phyloP scores from a whole-genome alignment of 2,329 filamentous ascomycete species.

The Alternaria arbusti region DNA sequence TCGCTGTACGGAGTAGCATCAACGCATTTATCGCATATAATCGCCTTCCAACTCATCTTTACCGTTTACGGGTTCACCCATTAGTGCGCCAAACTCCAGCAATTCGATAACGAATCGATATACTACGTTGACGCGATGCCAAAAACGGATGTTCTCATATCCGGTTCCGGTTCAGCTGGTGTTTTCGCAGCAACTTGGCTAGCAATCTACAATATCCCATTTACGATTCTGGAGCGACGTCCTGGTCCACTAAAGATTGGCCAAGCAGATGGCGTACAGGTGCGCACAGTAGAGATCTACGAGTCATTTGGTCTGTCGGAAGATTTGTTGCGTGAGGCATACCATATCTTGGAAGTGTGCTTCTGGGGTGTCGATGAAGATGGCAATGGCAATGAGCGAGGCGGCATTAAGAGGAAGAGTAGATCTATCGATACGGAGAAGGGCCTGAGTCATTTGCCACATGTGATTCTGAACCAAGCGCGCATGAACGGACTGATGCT shows the following conservation, averaged over 20 bases:
- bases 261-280: constrained; percentile 70
- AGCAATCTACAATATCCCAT: constrained; percentile 61
- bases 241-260: constrained; percentile 62
- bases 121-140: constrained; percentile 16
- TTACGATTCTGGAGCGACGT: constrained; percentile 64
- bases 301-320: constrained; percentile 73
- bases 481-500: constrained; percentile 69
- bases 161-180: constrained; percentile 67
- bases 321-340: constrained; percentile 67
- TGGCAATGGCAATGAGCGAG: constrained; percentile 26
- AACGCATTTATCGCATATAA: background rate
- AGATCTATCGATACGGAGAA: constrained; percentile 63
- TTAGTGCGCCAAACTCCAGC: background rate
- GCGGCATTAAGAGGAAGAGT: constrained; percentile 52
- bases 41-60: background rate
- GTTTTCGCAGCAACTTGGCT: constrained; percentile 68
- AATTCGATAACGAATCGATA: background rate
- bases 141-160: constrained; percentile 63
- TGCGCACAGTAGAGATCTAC: constrained; percentile 74
- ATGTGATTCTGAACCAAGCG: constrained; percentile 74
- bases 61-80: background rate
- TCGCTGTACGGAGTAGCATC: background rate
- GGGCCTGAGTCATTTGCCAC: constrained; percentile 67
- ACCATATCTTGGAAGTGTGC: constrained; percentile 69
- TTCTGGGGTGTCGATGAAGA: constrained; percentile 51